phyloP scores from a whole-genome alignment of 352 stramenopile genomes.

The Plasmopara muralis region DNA sequence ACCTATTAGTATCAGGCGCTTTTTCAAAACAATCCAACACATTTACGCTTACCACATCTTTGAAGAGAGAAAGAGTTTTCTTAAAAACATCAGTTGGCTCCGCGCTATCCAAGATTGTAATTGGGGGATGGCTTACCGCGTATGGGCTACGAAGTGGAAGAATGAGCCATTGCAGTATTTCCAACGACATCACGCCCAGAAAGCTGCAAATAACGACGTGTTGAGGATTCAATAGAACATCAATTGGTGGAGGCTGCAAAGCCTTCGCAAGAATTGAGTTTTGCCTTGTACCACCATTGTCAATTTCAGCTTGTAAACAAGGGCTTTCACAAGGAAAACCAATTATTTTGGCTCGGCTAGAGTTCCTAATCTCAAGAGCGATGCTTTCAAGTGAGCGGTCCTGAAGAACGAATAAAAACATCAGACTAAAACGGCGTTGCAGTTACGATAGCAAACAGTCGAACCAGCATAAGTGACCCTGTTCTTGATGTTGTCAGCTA shows the following conservation, averaged over 20 bases:
- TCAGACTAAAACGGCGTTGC: constrained; percentile 3
- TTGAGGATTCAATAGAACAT: constrained; percentile 49
- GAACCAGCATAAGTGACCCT: constrained; percentile 46
- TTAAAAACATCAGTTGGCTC: constrained; percentile 49
- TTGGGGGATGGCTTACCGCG: constrained; percentile 44
- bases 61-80: constrained; percentile 42
- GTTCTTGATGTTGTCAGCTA: constrained; percentile 30
- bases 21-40: not conserved
- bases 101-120: constrained; percentile 73
- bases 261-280: constrained; percentile 15
- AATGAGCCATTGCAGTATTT: constrained; percentile 73
- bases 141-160: constrained; percentile 53
- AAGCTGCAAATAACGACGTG: constrained; percentile 85
- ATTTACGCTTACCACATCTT: constrained; percentile 53
- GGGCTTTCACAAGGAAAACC: constrained; percentile 45
- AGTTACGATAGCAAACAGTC: not conserved
- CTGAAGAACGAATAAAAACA: constrained; percentile 14
- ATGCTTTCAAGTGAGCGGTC: constrained; percentile 57
- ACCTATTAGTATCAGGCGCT: not conserved
- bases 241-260: constrained; percentile 47
- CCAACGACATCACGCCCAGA: constrained; percentile 65
- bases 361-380: constrained; percentile 38
- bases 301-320: constrained; percentile 20
- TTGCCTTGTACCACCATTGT: constrained; percentile 9
- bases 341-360: constrained; percentile 24